phyloP scores from a whole-genome alignment of 371 early-diverging fungal species.

The Lichtheimia ornata region DNA sequence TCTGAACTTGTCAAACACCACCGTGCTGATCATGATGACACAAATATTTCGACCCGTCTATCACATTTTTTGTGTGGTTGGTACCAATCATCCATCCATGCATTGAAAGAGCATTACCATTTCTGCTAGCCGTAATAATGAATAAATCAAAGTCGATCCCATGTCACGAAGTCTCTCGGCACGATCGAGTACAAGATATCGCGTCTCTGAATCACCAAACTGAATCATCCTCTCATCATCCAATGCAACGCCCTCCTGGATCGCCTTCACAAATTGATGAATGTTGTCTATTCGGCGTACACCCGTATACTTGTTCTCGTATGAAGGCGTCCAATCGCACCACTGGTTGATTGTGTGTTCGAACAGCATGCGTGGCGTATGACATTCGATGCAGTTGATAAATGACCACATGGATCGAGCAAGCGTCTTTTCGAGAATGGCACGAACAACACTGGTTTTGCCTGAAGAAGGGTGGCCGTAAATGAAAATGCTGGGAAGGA shows the following conservation, averaged over 20 bases:
- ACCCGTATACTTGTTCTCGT: constrained; percentile 42
- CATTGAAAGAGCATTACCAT: constrained; percentile 41
- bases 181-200: constrained; percentile 71
- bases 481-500: constrained; percentile 56
- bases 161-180: constrained; percentile 82
- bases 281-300: constrained; percentile 61
- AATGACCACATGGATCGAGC: constrained; percentile 46
- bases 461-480: constrained; percentile 77
- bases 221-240: constrained; percentile 5
- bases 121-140: constrained; percentile 72
- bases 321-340: constrained; percentile 43
- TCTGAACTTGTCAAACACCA: constrained; percentile 82
- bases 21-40: constrained; percentile 71
- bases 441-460: constrained; percentile 67
- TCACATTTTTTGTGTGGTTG: neutral
- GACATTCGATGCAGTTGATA: constrained; percentile 75
- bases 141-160: constrained; percentile 64
- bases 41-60: constrained; percentile 65
- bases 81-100: neutral
- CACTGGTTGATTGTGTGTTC: constrained; percentile 71
- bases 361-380: constrained; percentile 74
- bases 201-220: constrained; percentile 25
- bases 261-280: constrained; percentile 66
- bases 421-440: constrained; percentile 30
- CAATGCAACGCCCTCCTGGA: constrained; percentile 29